Evolutionary conservation across 805 yeast genomes (phyloP).

Genomic region (Saccharomyces kudriavzevii): DNA sequence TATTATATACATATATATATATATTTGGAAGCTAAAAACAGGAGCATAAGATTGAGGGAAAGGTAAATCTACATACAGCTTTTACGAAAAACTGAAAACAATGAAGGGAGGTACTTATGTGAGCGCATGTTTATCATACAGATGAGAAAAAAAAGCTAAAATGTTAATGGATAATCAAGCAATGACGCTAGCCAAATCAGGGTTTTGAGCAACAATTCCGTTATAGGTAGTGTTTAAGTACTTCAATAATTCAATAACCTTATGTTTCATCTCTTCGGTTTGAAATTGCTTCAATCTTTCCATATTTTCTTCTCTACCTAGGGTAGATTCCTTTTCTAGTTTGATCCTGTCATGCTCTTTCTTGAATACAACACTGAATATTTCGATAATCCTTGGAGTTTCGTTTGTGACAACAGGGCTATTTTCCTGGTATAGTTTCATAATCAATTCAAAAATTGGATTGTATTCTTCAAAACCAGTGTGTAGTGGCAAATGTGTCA

Average conservation of each 20-base stretch:
- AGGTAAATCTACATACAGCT: neutral
- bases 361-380: conserved; percentile 62
- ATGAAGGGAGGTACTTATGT: neutral
- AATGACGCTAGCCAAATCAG: conserved; percentile 31
- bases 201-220: conserved; percentile 49
- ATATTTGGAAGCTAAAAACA: neutral
- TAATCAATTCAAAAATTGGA: conserved; percentile 75
- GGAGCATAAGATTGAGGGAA: neutral
- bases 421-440: conserved; percentile 59
- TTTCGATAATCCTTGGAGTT: conserved; percentile 55
- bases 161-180: conserved; percentile 15
- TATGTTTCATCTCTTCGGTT: conserved; percentile 51
- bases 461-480: conserved; percentile 88
- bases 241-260: conserved; percentile 64
- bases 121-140: neutral
- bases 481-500: conserved; percentile 74
- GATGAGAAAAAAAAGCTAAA: neutral
- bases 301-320: conserved; percentile 78
- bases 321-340: conserved; percentile 62
- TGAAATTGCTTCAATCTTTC: conserved; percentile 75
- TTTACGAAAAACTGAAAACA: neutral
- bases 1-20: neutral
- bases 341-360: conserved; percentile 70
- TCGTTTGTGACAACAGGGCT: conserved; percentile 45
- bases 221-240: conserved; percentile 57